These are phyloP conservation scores for Gamsiella multidivaricata DNA, from an alignment of 192 early-diverging fungal genomes.

Conservation along the genomic window DNA sequence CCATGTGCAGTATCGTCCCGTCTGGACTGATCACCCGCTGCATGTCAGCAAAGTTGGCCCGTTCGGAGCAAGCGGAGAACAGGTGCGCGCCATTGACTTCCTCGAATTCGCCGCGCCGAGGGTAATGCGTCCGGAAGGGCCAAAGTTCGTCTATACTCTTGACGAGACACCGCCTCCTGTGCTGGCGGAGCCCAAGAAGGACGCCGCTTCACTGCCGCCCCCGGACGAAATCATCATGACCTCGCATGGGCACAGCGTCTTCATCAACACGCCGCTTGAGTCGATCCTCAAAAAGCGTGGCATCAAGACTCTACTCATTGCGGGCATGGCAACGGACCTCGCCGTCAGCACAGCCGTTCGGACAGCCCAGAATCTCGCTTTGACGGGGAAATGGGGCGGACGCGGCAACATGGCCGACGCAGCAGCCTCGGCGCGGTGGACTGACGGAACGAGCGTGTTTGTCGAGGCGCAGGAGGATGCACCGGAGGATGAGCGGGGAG, in stretches of 20 bases:
- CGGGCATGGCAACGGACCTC: slow-evolving; percentile 25
- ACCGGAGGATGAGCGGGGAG: slow-evolving; percentile 27
- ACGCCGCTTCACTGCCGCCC: slow-evolving; percentile 12
- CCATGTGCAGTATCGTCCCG: slow-evolving; percentile 31
- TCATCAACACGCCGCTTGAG: slow-evolving; percentile 34
- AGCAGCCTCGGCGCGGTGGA: slow-evolving; percentile 28
- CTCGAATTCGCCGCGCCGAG: slow-evolving; percentile 25
- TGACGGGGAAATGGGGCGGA: slow-evolving; percentile 30
- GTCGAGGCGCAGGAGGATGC: slow-evolving; percentile 27
- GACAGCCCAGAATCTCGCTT: slow-evolving; percentile 32
- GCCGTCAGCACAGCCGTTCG: slow-evolving; percentile 29
- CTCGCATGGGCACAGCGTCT: slow-evolving; percentile 27
- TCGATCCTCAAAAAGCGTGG: slow-evolving; percentile 27
- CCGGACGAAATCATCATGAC: slow-evolving; percentile 28
- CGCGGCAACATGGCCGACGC: slow-evolving; percentile 28
- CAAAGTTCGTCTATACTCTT: slow-evolving; percentile 28
- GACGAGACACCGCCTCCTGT: slow-evolving; percentile 29
- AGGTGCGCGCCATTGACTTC: slow-evolving; percentile 24
- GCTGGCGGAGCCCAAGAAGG: slow-evolving; percentile 21
- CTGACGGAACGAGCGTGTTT: slow-evolving; percentile 29
- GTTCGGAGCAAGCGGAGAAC: slow-evolving; percentile 24
- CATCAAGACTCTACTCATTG: slow-evolving; percentile 29
- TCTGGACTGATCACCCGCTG: slow-evolving; percentile 26
- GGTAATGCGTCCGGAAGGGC: slow-evolving; percentile 28
- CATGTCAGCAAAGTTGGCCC: slow-evolving; percentile 34